Evolutionary conservation across 495 filamentous ascomycete species (phyloP).

Genomic region (Aspergillus olivimuriae): DNA sequence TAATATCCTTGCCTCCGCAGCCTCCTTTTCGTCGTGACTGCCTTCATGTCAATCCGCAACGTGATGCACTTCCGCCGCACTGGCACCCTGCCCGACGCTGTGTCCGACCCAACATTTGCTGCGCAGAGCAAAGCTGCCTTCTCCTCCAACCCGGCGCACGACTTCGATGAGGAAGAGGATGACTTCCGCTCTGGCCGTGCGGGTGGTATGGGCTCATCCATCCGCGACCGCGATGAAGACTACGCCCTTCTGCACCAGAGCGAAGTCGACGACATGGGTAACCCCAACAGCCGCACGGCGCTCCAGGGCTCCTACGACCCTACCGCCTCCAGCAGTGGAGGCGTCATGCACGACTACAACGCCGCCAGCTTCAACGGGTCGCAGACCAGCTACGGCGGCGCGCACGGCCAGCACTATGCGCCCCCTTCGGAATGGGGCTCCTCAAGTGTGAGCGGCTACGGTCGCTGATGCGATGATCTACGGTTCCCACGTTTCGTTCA

Average conservation of each 20-base stretch:
- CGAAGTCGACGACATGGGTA: constrained; percentile 37
- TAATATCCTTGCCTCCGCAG: constrained; percentile 39
- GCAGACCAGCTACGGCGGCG: constrained; percentile 39
- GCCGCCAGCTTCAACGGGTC: constrained; percentile 5
- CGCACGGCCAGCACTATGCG: constrained; percentile 37
- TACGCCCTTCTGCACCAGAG: constrained; percentile 42
- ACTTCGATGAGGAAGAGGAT: constrained; percentile 44
- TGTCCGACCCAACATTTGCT: constrained; percentile 45
- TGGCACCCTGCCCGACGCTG: constrained; percentile 65
- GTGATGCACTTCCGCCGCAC: constrained; percentile 72
- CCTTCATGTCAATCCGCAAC: constrained; percentile 69
- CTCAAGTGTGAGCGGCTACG: constrained; percentile 20
- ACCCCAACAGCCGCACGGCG: constrained; percentile 27
- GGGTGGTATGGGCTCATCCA: constrained; percentile 27
- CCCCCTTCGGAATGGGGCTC: constrained; percentile 21
- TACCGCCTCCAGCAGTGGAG: constrained; percentile 21
- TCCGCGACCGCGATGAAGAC: constrained; percentile 38
- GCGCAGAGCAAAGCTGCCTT: constrained; percentile 45
- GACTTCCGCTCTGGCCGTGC: constrained; percentile 41
- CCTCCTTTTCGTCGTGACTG: constrained; percentile 66
- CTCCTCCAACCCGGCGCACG: constrained; percentile 43
- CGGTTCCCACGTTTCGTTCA: constrained; percentile 10
- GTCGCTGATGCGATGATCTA: constrained; percentile 15
- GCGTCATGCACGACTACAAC: constrained; percentile 37
- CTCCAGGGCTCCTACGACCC: constrained; percentile 37